Base-by-base conservation (phyloP, 2,329 filamentous ascomycete genomes). In the Colletotrichum sp. region DNA sequence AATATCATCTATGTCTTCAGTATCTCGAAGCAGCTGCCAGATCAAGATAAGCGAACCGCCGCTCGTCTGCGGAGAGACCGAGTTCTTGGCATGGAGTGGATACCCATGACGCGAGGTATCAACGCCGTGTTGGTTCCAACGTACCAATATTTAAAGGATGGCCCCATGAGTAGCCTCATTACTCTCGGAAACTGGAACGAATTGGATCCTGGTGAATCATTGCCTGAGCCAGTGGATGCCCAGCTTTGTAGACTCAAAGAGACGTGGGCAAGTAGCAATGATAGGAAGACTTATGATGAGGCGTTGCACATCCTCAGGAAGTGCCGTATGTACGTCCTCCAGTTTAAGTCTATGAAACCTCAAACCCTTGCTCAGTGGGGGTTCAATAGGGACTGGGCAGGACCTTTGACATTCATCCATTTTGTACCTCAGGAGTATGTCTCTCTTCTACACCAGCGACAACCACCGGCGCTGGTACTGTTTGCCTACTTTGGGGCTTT, bases 101-200 rank as follows among this genome's bases (percentile, higher is more conserved):
- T 79, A 25, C 74, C 77, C 5, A 80, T 79, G 77, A 64, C 78
- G 8, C 77, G 74, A 13, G 79, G 79, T 25, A 48, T 79, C 28
- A 60, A 77, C 2, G 78, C 76, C 22, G 63, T 80, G 9, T 34
- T 79, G 7, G 32, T 5, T 4, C 77, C 77, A 4, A 59, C 65
- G 5, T 68, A 78, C 30, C 60, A 71, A 2, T 25, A 25, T 27
- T 16, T 79, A 8, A 65, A 63, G 6, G 27, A 28, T 8, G 72
- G 78, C 1, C 78, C 71, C 5, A 48, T 80, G 63, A 28, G 13
- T 0, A 9, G 6, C 1, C 6, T 79, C 12, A 22, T 77, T n/a
- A 61, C 52, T 39, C 27, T 77, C 7, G 78, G 79, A 9, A 78
- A 79, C 32, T 80, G 78, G 78, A n/a, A 65, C 6, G 75, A 79